A percentile compares a stretch with the other conserved stretches of the same genome.
Conservation (phyloP, 495 filamentous ascomycete species). For the Copromyces sp. region DNA sequence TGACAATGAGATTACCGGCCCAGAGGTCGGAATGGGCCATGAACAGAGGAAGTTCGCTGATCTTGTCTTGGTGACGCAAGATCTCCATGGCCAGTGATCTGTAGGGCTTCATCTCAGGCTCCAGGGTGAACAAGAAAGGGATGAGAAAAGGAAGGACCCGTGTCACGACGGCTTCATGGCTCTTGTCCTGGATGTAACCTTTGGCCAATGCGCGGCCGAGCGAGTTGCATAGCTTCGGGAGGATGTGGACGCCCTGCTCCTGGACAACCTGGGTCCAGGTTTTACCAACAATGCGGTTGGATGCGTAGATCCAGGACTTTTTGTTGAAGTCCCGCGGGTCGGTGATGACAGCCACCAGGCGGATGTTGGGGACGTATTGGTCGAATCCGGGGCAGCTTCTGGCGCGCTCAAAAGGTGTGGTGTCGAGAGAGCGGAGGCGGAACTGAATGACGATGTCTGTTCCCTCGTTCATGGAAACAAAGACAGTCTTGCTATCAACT, state of each 20-base stretch:
- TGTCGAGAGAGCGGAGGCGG: background rate
- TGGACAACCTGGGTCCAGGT: background rate
- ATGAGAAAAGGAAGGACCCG: background rate
- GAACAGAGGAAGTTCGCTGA: constrained; percentile 2
- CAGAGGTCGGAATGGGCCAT: constrained; percentile 26
- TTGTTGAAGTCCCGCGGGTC: background rate
- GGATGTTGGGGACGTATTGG: background rate
- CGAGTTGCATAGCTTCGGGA: background rate
- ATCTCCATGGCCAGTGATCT: background rate
- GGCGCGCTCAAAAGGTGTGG: background rate
- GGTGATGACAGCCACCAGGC: background rate
- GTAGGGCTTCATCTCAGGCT: background rate
- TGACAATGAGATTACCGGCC: constrained; percentile 22
- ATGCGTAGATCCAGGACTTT: background rate
- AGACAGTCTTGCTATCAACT: background rate
- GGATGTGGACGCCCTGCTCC: background rate
- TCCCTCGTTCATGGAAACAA: background rate
- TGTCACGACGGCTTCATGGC: background rate
- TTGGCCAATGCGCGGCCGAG: background rate
- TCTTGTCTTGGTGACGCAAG: background rate
- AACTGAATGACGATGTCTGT: background rate
- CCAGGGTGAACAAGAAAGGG: background rate
- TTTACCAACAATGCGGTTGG: background rate
- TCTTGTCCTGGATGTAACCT: background rate
- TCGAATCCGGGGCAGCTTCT: background rate